A percentile compares a stretch with the other conserved stretches of the same genome.
Conservation (phyloP, 2,329 filamentous ascomycete genomes). For the Pseudogymnoascus sp. region DNA sequence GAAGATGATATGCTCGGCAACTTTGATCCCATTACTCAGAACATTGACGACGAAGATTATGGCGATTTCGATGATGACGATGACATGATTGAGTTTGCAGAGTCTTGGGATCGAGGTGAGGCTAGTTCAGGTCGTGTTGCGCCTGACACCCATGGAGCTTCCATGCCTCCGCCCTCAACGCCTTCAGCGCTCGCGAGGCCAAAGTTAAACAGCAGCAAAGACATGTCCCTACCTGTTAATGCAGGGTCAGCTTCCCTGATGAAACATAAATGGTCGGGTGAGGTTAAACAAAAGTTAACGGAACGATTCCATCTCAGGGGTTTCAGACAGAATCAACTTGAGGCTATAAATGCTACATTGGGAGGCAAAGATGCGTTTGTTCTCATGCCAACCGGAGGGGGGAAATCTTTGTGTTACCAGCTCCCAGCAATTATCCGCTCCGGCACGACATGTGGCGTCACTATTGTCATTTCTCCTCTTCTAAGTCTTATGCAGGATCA, state of each 20-base stretch:
- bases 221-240: constrained; percentile 27
- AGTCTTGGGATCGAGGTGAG: constrained; percentile 34
- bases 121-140: constrained; percentile 17
- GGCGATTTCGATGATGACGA: constrained; percentile 28
- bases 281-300: constrained; percentile 72
- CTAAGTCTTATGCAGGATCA: constrained; percentile 97
- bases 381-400: constrained; percentile 94
- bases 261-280: constrained; percentile 71
- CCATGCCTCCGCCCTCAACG: not conserved
- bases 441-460: constrained; percentile 77
- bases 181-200: constrained; percentile 16
- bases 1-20: constrained; percentile 19
- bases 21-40: constrained; percentile 13
- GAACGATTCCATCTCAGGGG: constrained; percentile 76
- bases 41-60: constrained; percentile 19
- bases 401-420: constrained; percentile 95
- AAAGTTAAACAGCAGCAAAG: constrained; percentile 15
- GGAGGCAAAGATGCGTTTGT: constrained; percentile 85
- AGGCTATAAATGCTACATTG: constrained; percentile 91
- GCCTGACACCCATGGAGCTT: not conserved
- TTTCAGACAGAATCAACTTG: constrained; percentile 84
- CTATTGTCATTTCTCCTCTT: constrained; percentile 87
- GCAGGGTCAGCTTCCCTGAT: constrained; percentile 43
- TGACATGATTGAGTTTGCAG: constrained; percentile 34
- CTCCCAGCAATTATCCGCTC: constrained; percentile 75